Evolutionary conservation across 1,139 yeast genomes (phyloP).

Genomic region (Geotrichum carabidarum): DNA sequence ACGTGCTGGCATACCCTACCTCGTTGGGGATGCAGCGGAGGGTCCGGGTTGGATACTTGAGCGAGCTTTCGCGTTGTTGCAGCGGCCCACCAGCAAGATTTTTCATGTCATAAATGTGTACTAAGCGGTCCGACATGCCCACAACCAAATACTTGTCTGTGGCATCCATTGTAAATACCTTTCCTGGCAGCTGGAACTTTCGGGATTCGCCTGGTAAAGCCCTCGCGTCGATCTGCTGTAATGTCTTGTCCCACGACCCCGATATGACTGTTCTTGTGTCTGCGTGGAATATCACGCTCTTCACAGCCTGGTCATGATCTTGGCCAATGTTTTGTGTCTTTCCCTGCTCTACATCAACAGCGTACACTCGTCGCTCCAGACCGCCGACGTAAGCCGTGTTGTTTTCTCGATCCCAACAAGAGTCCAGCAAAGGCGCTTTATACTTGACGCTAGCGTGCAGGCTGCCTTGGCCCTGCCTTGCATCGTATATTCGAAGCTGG

Average conservation of each 20-base stretch:
- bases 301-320: conserved; percentile 37
- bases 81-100: conserved; percentile 43
- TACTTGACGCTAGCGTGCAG: conserved; percentile 23
- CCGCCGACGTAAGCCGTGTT: conserved; percentile 31
- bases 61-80: conserved; percentile 60
- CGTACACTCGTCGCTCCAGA: conserved; percentile 29
- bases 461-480: conserved; percentile 21
- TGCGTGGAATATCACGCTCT: conserved; percentile 29
- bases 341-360: conserved; percentile 29
- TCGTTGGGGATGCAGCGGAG: conserved; percentile 52
- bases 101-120: conserved; percentile 57
- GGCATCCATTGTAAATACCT: conserved; percentile 63
- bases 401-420: conserved; percentile 31
- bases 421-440: conserved; percentile 34
- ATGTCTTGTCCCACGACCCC: conserved; percentile 52
- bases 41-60: conserved; percentile 65
- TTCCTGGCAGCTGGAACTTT: conserved; percentile 42
- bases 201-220: conserved; percentile 16
- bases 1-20: conserved; percentile 69
- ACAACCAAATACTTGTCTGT: conserved; percentile 47
- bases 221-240: conserved; percentile 41
- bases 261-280: conserved; percentile 40
- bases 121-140: conserved; percentile 51
- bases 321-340: conserved; percentile 29
- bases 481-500: conserved; percentile 32